phyloP scores from a whole-genome alignment of 441 rosid species.

The Flueggea neowawraea region DNA sequence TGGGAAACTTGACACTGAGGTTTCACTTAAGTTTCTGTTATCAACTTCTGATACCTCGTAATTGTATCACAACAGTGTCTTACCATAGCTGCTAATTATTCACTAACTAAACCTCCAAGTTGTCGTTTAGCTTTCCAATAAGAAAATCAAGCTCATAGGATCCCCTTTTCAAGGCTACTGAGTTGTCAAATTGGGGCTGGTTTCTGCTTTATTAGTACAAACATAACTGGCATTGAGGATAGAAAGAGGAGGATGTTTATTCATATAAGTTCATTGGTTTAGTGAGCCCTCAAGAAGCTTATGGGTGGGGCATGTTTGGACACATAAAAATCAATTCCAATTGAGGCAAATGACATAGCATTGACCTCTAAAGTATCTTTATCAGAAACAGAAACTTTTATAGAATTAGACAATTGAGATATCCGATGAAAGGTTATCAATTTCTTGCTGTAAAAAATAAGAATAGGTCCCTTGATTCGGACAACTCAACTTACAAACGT shows the following conservation, averaged over 20 bases:
- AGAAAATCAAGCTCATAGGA: constrained; percentile 18
- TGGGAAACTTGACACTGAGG: too few relatives aligned
- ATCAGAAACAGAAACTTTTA: constrained; percentile 1
- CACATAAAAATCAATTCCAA: background rate
- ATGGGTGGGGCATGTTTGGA: too few relatives aligned
- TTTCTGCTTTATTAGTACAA: too few relatives aligned
- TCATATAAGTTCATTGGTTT: background rate
- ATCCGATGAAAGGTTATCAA: too few relatives aligned
- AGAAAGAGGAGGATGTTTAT: constrained; percentile 12
- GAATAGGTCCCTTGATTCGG: constrained; percentile 11
- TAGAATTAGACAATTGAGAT: background rate
- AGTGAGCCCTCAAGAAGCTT: too few relatives aligned
- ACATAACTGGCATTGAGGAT: constrained; percentile 16
- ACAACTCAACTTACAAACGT: constrained; percentile 9
- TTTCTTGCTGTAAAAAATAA: background rate
- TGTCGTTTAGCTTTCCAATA: background rate
- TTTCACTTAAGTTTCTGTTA: too few relatives aligned
- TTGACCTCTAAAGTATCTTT: constrained; percentile 1
- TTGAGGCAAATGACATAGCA: constrained; percentile 1
- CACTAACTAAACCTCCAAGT: background rate
- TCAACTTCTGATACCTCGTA: too few relatives aligned
- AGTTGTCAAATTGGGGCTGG: constrained; percentile 38
- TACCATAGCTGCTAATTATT: too few relatives aligned
- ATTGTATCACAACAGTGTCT: too few relatives aligned
- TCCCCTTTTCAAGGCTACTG: constrained; percentile 21